Conservation (phyloP, 139 green algal species). For the Chlorella sp. region DNA sequence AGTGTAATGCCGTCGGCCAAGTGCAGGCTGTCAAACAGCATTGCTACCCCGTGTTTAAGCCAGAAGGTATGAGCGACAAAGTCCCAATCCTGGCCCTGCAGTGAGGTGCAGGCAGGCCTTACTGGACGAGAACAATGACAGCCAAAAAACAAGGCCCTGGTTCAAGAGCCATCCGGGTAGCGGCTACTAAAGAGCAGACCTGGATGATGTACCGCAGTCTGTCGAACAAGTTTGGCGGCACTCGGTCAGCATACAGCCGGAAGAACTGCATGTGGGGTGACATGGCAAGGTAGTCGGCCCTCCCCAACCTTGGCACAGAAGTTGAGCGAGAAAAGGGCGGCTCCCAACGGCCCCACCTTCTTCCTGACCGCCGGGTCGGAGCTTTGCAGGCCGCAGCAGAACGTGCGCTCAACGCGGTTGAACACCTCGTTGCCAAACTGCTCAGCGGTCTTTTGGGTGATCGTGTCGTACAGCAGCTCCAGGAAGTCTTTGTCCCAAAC, state of each 20-base stretch:
- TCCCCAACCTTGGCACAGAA: too few species aligned
- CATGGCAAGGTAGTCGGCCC: not conserved
- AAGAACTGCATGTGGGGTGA: slow-evolving; percentile 81
- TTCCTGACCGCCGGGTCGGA: slow-evolving; percentile 52
- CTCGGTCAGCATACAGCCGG: slow-evolving; percentile 80
- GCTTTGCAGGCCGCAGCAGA: slow-evolving; percentile 89
- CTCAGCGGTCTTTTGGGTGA: slow-evolving; percentile 32
- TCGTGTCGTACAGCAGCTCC: slow-evolving; percentile 64
- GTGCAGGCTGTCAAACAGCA: slow-evolving; percentile 88
- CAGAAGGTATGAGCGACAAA: slow-evolving; percentile 90
- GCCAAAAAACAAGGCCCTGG: too few species aligned
- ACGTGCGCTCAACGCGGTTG: slow-evolving; percentile 89
- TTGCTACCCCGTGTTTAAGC: slow-evolving; percentile 93
- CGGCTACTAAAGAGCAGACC: slow-evolving; percentile 8
- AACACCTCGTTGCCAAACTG: slow-evolving; percentile 76
- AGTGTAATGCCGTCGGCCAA: slow-evolving; percentile 90
- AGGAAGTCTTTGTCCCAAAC: slow-evolving; percentile 84
- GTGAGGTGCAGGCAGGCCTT: not conserved
- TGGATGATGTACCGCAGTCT: slow-evolving; percentile 93
- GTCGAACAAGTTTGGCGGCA: slow-evolving; percentile 83
- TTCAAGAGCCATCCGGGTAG: too few species aligned
- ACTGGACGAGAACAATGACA: too few species aligned
- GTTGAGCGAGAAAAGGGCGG: too few species aligned
- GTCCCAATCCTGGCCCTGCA: slow-evolving; percentile 91
- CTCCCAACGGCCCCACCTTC: too few species aligned